Evolutionary conservation across 306 rosid genomes (phyloP).

Genomic region (Quercus suber): DNA sequence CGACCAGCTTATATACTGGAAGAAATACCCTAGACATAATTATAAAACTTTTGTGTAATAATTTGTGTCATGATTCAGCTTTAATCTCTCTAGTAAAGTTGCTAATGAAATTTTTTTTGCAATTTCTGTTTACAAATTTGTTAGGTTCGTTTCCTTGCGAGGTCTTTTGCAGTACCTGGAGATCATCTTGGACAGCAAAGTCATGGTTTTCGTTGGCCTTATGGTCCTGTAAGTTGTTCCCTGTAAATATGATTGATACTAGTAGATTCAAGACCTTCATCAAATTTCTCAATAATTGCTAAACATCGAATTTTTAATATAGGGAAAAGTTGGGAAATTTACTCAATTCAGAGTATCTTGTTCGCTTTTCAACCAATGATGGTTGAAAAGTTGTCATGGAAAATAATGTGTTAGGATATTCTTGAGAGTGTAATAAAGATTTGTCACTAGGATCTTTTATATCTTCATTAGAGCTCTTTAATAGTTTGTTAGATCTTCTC

Average conservation of each 20-base stretch:
- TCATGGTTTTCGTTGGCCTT: slow-evolving; percentile 96
- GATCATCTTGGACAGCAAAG: slow-evolving; percentile 97
- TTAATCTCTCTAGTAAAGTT: slow-evolving; percentile 10
- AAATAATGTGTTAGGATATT: not conserved
- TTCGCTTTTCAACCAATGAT: not conserved
- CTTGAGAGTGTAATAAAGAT: not conserved
- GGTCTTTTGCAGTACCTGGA: slow-evolving; percentile 90
- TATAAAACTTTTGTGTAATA: not conserved
- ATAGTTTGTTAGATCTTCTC: not conserved
- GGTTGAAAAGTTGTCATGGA: not conserved
- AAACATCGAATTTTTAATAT: not conserved
- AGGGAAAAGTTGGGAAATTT: not conserved
- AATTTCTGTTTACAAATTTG: slow-evolving; percentile 14
- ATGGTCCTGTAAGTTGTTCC: slow-evolving; percentile 78
- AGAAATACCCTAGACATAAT: not conserved
- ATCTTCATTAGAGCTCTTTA: not conserved
- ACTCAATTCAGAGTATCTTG: not conserved
- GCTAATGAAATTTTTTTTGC: not conserved
- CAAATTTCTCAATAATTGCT: not conserved
- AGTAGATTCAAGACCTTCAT: not conserved
- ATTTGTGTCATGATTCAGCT: not conserved
- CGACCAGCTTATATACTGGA: not conserved
- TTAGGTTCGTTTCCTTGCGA: slow-evolving; percentile 95
- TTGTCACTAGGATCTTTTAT: not conserved
- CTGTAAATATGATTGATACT: not conserved